phyloP scores from a whole-genome alignment of 371 early-diverging fungal species.

The Capillidium heterosporum region DNA sequence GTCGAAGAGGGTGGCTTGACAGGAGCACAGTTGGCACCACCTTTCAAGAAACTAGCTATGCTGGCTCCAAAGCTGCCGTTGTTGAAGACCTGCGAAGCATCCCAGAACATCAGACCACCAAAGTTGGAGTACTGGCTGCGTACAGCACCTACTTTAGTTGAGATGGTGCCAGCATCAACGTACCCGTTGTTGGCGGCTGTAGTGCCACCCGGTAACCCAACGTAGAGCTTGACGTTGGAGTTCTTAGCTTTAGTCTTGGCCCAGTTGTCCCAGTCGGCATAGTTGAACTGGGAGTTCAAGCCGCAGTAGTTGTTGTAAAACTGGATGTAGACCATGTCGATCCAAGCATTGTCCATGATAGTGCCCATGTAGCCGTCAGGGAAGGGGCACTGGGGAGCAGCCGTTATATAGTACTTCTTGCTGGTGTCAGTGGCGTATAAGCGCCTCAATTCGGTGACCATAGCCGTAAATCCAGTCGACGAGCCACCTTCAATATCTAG shows the following conservation, averaged over 20 bases:
- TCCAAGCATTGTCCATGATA: conserved; percentile 27
- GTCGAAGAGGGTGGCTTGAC: not conserved
- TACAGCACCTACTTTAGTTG: not conserved
- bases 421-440: conserved; percentile 2
- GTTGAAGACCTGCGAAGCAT: conserved; percentile 14
- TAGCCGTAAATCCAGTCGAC: conserved; percentile 25
- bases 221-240: conserved; percentile 30
- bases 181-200: conserved; percentile 22
- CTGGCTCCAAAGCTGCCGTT: conserved; percentile 8
- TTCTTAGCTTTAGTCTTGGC: conserved; percentile 28
- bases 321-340: conserved; percentile 55
- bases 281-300: conserved; percentile 21
- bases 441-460: conserved; percentile 9
- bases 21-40: not conserved
- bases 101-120: conserved; percentile 37
- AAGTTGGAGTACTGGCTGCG: not conserved
- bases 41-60: conserved; percentile 7
- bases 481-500: conserved; percentile 47
- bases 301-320: conserved; percentile 54
- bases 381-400: conserved; percentile 28
- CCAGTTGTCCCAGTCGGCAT: conserved; percentile 37
- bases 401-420: conserved; percentile 19
- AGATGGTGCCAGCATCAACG: not conserved
- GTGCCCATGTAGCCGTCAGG: conserved; percentile 14
- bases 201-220: conserved; percentile 39